Base-by-base conservation (phyloP, 441 rosid genomes). In the Daphne laureola region DNA sequence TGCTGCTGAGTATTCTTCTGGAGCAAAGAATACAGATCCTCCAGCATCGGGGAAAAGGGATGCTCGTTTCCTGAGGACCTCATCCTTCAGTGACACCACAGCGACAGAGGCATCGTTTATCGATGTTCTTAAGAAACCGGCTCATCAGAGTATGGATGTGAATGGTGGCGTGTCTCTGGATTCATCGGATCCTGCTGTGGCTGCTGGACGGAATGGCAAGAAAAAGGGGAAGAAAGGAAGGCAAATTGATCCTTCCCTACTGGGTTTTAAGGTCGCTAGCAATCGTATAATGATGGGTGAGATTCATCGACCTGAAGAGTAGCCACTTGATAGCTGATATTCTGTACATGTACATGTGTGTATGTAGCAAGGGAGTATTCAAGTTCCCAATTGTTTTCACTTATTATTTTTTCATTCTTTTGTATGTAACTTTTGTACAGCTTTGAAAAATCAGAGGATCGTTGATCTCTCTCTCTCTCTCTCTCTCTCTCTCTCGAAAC, bases 281-380 rank as follows among this genome's bases (percentile, higher is more conserved):
- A 89, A 89, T 59, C 87, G 96, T 36, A 82, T 87, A 27, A 69
- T 85, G 66, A 85, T 83, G 94, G 96, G 95, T 14, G 92, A 88
- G 65, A 86, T 88, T 59, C 91, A 86, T 43, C 78, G 83, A 9
- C 62, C 71, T 13, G 91, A 88, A 17, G 94, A 88, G 51, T 83
- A 70, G 52, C 63, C 38, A 16, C 23, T 2, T 17, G 43, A 9
- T 51, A 8, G 13, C 23, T 12, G 14, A 55, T 38, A 48, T 59
- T 52, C 25, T 61, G 66, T 68, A 53, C 31, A 35, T 31, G 1
- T n/a, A n/a, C n/a, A n/a, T 31, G 11, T 31, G 0, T 21, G 25
- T 21, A 21, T 21, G 25, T 21, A 21, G 25, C 38, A 31, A 9
- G 38, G 11, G 1, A 31, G 38, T 31, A 31, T 31, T 9, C 38